A percentile compares a stretch with the other conserved stretches of the same genome.
Evolutionary conservation across 2,329 filamentous ascomycete species (phyloP).

Genomic region (Aureobasidium zeae): DNA sequence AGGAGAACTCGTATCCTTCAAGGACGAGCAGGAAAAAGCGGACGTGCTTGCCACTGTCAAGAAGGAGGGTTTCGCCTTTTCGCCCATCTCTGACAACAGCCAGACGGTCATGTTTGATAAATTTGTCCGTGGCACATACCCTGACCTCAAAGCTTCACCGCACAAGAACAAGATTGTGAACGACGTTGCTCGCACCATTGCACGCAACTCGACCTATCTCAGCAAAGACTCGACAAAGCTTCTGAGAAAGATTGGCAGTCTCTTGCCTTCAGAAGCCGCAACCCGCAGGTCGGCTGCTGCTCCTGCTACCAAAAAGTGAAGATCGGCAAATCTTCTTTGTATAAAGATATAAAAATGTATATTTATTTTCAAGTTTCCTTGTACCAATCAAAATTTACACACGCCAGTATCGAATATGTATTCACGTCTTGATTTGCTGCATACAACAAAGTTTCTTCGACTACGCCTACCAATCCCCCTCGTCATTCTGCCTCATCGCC

Average conservation of each 20-base stretch:
- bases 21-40: slow-evolving; percentile 19
- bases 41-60: slow-evolving; percentile 17
- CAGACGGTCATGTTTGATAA: slow-evolving; percentile 19
- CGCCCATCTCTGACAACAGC: slow-evolving; percentile 16
- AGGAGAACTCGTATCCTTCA: slow-evolving; percentile 19
- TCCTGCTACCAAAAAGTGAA: slow-evolving; percentile 6
- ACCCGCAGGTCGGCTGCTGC: slow-evolving; percentile 8
- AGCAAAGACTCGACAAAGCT: slow-evolving; percentile 25
- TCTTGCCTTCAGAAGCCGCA: slow-evolving; percentile 14
- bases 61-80: slow-evolving; percentile 16
- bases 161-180: slow-evolving; percentile 22
- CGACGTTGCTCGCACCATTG: slow-evolving; percentile 18
- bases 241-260: slow-evolving; percentile 24
- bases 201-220: slow-evolving; percentile 23
- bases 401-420: slow-evolving; percentile 1
- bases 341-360: slow-evolving; percentile 11
- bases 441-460: not conserved
- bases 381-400: slow-evolving; percentile 4
- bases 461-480: slow-evolving; percentile 25
- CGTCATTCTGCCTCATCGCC: slow-evolving; percentile 36
- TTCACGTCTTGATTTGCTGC: not conserved
- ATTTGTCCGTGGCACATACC: slow-evolving; percentile 23
- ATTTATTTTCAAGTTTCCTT: slow-evolving; percentile 3
- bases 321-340: not conserved
- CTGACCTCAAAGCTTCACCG: slow-evolving; percentile 16